These are phyloP conservation scores for Peribolospora kevripleyi DNA, from an alignment of 768 basidiomycete species.

Conservation along the genomic window DNA sequence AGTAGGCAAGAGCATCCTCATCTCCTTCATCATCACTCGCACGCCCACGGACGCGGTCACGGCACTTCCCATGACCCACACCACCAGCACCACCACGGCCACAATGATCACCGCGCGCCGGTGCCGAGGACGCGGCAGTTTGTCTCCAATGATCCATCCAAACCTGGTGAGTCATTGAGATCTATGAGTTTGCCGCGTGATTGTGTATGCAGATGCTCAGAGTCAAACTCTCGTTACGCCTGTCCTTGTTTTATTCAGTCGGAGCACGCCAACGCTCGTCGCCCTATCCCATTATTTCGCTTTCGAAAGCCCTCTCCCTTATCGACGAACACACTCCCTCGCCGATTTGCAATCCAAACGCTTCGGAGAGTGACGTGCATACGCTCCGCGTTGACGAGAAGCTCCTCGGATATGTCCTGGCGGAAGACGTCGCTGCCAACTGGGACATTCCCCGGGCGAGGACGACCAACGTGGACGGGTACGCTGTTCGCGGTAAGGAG, in stretches of 20 bases:
- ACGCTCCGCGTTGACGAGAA: constrained; percentile 21
- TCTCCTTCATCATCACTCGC: constrained; percentile 1
- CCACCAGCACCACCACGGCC: constrained; percentile 19
- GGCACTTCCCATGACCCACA: constrained; percentile 1
- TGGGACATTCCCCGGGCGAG: constrained; percentile 36
- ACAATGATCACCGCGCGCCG: constrained; percentile 23
- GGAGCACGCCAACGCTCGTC: constrained; percentile 49
- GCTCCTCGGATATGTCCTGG: constrained; percentile 46
- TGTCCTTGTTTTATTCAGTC: constrained; percentile 23
- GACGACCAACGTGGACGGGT: constrained; percentile 73
- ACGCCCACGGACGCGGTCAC: constrained; percentile 5
- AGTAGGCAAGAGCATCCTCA: constrained; percentile 8
- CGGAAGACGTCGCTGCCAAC: constrained; percentile 45
- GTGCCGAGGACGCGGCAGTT: constrained; percentile 33
- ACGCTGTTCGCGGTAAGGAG: constrained; percentile 42
- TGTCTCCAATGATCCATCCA: constrained; percentile 44
- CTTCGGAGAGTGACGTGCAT: neutral
- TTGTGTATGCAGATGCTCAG: neutral
- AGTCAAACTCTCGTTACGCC: neutral
- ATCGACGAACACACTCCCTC: constrained; percentile 26
- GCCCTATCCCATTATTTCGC: constrained; percentile 44
- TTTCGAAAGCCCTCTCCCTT: constrained; percentile 37
- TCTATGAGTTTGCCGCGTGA: no score
- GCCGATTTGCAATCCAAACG: neutral
- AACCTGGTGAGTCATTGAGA: constrained; percentile 28